Evolutionary conservation across 768 basidiomycete genomes (phyloP), one percentile per base, ranked within the genome.

Genomic region (Serendipita indica): DNA sequence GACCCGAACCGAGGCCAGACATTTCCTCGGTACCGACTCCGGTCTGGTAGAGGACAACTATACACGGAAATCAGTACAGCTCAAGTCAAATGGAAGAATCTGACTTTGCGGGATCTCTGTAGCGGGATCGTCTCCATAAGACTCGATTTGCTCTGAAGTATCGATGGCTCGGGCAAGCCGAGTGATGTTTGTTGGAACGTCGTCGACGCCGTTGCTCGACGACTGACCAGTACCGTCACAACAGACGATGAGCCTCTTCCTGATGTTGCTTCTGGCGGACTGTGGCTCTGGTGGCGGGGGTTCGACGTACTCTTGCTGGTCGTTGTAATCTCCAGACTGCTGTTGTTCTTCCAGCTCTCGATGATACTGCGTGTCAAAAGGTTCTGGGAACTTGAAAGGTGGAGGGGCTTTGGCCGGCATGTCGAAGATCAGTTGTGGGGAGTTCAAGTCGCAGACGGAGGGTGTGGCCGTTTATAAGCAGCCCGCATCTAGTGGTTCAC

Each of bases 181-280:
- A 54, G 49, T 27, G 16, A 54, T 28, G 30, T 54, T 54, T 16
- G 49, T 54, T 54, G 49, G 49, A 32, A 54, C 22, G 3, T 18
- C 10, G 16, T 3, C 22, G 7, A n/a, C 22, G 18, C 41, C 41
- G 30, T 32, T 28, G 16, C 20, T 27, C 7, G 49, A 16, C 7
- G 49, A 25, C 30, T 54, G 49, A n/a, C 49, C 49, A 7, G 49
- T 54, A 6, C 49, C 49, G 30, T 54, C 49, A 32, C 49, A 54
- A 28, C 49, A 54, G 49, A 54, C 49, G 49, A 54, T 54, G 49
- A 54, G 49, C n/a, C 49, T 18, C 49, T 54, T 54, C n/a, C 35
- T 37, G n/a, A 10, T 37, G 35, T 10, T 37, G 10, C 10, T 10
- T 10, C n/a, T n/a, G n/a, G n/a, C n/a, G n/a, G n/a, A n/a, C n/a